A percentile compares a stretch with the other conserved stretches of the same genome.
These are phyloP conservation scores for Leccinum broughii DNA, from an alignment of 768 basidiomycete genomes.

Conservation along the genomic window DNA sequence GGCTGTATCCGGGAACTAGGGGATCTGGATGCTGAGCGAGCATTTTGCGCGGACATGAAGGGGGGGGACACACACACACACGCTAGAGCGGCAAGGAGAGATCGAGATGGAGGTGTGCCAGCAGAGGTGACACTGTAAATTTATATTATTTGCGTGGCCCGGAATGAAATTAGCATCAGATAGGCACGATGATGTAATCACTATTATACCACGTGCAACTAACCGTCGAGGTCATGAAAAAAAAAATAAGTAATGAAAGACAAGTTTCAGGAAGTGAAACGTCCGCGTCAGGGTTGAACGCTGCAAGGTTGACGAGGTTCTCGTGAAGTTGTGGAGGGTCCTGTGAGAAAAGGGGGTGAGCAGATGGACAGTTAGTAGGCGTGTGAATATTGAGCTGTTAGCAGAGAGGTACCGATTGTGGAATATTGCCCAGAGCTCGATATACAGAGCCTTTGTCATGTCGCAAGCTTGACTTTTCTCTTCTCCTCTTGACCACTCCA, in stretches of 20 bases:
- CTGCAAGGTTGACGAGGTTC: background rate
- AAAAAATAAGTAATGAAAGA: background rate
- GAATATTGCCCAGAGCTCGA: slow-evolving; percentile 40
- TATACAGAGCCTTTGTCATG: slow-evolving; percentile 42
- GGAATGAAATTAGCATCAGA: slow-evolving; percentile 25
- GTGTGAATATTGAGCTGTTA: slow-evolving; percentile 33
- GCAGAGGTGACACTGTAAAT: background rate
- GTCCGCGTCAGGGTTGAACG: background rate
- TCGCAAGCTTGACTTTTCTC: slow-evolving; percentile 36
- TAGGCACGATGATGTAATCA: slow-evolving; percentile 32
- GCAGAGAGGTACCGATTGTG: slow-evolving; percentile 38
- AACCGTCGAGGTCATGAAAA: slow-evolving; percentile 14
- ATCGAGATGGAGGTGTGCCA: background rate
- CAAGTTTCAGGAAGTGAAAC: background rate
- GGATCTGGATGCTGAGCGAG: slow-evolving; percentile 3
- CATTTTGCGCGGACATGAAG: slow-evolving; percentile 21
- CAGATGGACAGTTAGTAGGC: slow-evolving; percentile 12
- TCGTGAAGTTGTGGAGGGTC: background rate
- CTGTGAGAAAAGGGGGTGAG: slow-evolving; percentile 2
- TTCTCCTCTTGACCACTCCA: slow-evolving; percentile 28
- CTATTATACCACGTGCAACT: slow-evolving; percentile 21
- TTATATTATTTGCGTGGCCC: slow-evolving; percentile 2
- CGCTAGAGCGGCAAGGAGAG: background rate
- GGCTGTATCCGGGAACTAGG: slow-evolving; percentile 5
- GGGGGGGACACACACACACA: background rate